Percentiles rank a stretch among this genome's conserved stretches.
Conservation (phyloP, 148 eudicot genomes). For the Fallopia convolvulus region DNA sequence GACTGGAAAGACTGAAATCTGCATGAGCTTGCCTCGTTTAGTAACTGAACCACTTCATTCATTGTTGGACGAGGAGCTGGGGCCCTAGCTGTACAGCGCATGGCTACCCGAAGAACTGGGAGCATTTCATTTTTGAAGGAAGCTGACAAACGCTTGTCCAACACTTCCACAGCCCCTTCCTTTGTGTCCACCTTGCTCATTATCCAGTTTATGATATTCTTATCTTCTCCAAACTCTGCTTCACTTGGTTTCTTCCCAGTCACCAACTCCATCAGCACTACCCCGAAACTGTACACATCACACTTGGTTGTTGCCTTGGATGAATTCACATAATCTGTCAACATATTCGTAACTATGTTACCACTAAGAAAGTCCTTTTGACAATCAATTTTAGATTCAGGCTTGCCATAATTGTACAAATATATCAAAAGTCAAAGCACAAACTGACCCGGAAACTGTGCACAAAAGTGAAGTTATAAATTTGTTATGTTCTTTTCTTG, state of each 20-base stretch:
- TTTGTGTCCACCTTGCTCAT: constrained; percentile 63
- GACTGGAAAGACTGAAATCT: constrained; percentile 50
- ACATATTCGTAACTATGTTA: not conserved
- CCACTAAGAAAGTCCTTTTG: not conserved
- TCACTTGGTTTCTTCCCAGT: constrained; percentile 75
- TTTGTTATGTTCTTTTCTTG: not conserved
- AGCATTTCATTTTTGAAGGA: constrained; percentile 65
- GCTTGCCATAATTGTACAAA: not conserved
- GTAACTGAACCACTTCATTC: constrained; percentile 69
- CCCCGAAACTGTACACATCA: constrained; percentile 92
- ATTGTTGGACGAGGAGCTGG: constrained; percentile 68
- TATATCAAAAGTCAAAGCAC: not conserved
- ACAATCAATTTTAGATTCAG: not conserved
- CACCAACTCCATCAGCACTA: constrained; percentile 30
- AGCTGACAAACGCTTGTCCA: constrained; percentile 54
- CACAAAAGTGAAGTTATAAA: not conserved
- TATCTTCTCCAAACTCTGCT: constrained; percentile 83
- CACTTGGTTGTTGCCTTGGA: constrained; percentile 84
- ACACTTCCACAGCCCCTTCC: constrained; percentile 71
- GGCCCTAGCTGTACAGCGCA: constrained; percentile 55
- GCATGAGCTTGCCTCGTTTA: constrained; percentile 67
- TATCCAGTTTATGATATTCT: constrained; percentile 86
- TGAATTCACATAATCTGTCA: constrained; percentile 71
- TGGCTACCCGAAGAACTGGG: constrained; percentile 62
- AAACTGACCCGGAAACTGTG: not conserved